Percentiles rank a stretch among this genome's conserved stretches.
These are phyloP conservation scores for Calcarisporium arbuscula DNA, from an alignment of 2,329 filamentous ascomycete genomes.

Conservation along the genomic window DNA sequence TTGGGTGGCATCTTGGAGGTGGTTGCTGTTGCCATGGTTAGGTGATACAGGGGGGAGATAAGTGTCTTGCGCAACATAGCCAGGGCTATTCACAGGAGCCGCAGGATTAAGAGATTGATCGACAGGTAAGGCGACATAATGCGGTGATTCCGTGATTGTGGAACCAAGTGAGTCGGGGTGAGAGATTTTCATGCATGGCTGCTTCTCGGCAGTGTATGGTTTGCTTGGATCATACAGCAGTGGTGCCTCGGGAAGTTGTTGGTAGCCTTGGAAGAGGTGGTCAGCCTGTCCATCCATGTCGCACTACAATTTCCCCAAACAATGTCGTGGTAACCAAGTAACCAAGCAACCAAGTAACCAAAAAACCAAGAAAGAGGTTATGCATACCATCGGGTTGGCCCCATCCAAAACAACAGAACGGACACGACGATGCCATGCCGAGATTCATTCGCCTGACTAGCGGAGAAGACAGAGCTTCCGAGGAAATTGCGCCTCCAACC, in stretches of 20 bases:
- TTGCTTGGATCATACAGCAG: slow-evolving; percentile 22
- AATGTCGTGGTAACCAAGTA: not conserved
- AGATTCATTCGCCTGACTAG: slow-evolving; percentile 22
- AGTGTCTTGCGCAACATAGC: too few relatives aligned
- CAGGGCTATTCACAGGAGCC: too few relatives aligned
- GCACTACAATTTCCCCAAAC: too few relatives aligned
- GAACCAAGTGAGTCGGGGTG: not conserved
- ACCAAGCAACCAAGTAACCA: not conserved
- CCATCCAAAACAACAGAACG: slow-evolving; percentile 23
- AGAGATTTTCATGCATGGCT: slow-evolving; percentile 10
- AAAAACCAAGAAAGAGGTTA: slow-evolving; percentile 2
- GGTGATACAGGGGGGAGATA: too few relatives aligned
- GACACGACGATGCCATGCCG: slow-evolving; percentile 21
- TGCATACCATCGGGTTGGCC: slow-evolving; percentile 25
- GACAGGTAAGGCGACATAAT: too few relatives aligned
- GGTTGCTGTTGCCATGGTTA: too few relatives aligned
- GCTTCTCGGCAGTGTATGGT: slow-evolving; percentile 25
- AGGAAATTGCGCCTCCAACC: too few relatives aligned
- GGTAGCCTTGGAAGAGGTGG: slow-evolving; percentile 24
- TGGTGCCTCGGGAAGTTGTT: slow-evolving; percentile 20
- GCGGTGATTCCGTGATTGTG: not conserved
- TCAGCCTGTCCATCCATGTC: slow-evolving; percentile 1
- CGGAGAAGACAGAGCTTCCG: slow-evolving; percentile 17
- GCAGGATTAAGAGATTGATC: too few relatives aligned
- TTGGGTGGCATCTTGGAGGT: too few relatives aligned